A percentile compares a stretch with the other conserved stretches of the same genome.
Evolutionary conservation across 306 rosid genomes (phyloP).

Genomic region (Gastrolobium bilobum): DNA sequence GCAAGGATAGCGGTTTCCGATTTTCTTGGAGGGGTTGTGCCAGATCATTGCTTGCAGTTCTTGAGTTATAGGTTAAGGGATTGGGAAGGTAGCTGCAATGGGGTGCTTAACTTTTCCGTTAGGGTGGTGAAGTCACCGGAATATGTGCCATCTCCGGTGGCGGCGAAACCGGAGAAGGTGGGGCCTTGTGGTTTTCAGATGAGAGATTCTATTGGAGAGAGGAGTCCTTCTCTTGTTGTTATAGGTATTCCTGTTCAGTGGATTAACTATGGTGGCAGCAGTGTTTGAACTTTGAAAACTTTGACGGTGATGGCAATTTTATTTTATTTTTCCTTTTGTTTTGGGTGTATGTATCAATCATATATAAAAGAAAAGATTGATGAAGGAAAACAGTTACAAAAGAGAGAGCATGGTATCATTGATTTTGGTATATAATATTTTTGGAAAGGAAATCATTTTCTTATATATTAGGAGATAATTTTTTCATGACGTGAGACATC

Average conservation of each 20-base stretch:
- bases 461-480: too few species aligned
- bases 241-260: conserved; percentile 39
- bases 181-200: conserved; percentile 36
- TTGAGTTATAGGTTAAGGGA: conserved; percentile 73
- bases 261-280: neutral
- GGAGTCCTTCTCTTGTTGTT: neutral
- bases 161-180: neutral
- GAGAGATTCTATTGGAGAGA: neutral
- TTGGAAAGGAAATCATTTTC: too few species aligned
- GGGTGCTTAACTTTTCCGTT: conserved; percentile 71
- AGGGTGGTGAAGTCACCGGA: conserved; percentile 45
- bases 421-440: too few species aligned
- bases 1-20: conserved; percentile 51
- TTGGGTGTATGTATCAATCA: neutral
- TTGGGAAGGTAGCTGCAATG: conserved; percentile 60
- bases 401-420: neutral
- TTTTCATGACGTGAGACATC: too few species aligned
- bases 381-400: neutral
- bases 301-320: too few species aligned
- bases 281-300: neutral
- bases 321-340: neutral
- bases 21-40: conserved; percentile 48
- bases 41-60: conserved; percentile 56
- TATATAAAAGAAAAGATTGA: neutral
- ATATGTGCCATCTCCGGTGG: neutral